These are phyloP conservation scores for Diaporthe batatas DNA, from an alignment of 2,329 filamentous ascomycete species.

Conservation along the genomic window DNA sequence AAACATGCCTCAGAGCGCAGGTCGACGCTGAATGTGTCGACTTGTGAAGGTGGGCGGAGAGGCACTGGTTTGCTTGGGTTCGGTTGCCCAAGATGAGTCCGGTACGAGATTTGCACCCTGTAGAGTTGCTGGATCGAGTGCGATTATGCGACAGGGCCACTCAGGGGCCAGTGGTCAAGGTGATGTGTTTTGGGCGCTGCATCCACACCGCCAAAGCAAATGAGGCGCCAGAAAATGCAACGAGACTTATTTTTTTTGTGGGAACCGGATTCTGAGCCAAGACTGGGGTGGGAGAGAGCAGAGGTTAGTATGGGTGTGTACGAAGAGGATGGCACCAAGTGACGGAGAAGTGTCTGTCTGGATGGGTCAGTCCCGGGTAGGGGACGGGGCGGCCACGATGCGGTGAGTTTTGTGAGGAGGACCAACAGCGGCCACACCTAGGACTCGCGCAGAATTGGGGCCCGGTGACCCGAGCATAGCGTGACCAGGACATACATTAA, in stretches of 20 bases:
- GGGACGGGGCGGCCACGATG: slow-evolving; percentile 30
- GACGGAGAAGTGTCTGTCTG: slow-evolving; percentile 23
- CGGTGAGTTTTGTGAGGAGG: slow-evolving; percentile 27
- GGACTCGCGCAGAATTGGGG: not conserved
- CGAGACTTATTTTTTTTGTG: slow-evolving; percentile 17
- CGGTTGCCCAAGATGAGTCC: slow-evolving; percentile 1
- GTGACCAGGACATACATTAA: slow-evolving; percentile 21
- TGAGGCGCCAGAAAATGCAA: slow-evolving; percentile 19
- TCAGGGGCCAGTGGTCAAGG: slow-evolving; percentile 25
- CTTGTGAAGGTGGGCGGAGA: not conserved
- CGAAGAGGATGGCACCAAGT: slow-evolving; percentile 29
- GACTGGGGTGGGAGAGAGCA: slow-evolving; percentile 15
- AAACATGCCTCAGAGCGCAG: slow-evolving; percentile 40
- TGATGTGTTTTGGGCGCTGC: slow-evolving; percentile 37
- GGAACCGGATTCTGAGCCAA: slow-evolving; percentile 1
- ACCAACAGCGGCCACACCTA: not conserved
- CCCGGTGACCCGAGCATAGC: slow-evolving; percentile 5
- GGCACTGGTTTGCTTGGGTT: not conserved
- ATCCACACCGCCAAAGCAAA: slow-evolving; percentile 40
- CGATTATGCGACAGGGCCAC: slow-evolving; percentile 18
- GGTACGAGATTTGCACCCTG: slow-evolving; percentile 6
- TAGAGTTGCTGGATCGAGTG: slow-evolving; percentile 24
- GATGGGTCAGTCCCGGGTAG: slow-evolving; percentile 35
- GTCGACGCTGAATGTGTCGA: not conserved
- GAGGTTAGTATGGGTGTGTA: slow-evolving; percentile 33